Evolutionary conservation across 2,329 filamentous ascomycete species (phyloP).

Genomic region (Huntiella moniliformis): DNA sequence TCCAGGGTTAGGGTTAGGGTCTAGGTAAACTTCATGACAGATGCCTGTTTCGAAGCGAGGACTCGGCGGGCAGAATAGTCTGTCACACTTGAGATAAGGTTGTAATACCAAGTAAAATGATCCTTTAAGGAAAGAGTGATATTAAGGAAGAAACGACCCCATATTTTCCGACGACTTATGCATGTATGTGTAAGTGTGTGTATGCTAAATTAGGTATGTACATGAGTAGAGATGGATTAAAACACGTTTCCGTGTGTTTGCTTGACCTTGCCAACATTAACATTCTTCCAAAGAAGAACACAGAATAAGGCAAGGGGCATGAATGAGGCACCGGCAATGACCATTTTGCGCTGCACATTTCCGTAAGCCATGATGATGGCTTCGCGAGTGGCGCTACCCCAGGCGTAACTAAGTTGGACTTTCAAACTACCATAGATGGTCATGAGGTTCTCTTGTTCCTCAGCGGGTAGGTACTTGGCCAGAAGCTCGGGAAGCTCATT

Average conservation of each 20-base stretch:
- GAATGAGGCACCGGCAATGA: constrained; percentile 28
- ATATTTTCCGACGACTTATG: neutral
- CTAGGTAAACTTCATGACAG: no score
- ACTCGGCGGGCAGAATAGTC: no score
- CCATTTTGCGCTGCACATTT: constrained; percentile 31
- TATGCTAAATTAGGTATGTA: neutral
- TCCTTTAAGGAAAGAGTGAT: no score
- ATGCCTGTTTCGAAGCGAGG: no score
- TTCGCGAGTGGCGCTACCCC: constrained; percentile 29
- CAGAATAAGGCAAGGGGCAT: constrained; percentile 21
- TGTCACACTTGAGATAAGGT: no score
- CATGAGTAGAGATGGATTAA: constrained; percentile 12
- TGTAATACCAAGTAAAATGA: no score
- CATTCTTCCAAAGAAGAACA: constrained; percentile 30
- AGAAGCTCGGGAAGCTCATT: constrained; percentile 35
- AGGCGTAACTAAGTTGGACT: constrained; percentile 33
- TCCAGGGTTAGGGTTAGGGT: no score
- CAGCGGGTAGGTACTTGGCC: constrained; percentile 28
- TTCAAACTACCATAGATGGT: constrained; percentile 29
- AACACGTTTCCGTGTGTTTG: constrained; percentile 23
- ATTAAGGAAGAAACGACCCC: no score
- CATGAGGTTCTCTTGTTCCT: constrained; percentile 18
- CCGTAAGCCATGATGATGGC: constrained; percentile 44
- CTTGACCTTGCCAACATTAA: constrained; percentile 28
- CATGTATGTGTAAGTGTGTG: neutral